Base-by-base conservation (phyloP, 2,329 filamentous ascomycete species). In the Chrysoporthe cubensis region DNA sequence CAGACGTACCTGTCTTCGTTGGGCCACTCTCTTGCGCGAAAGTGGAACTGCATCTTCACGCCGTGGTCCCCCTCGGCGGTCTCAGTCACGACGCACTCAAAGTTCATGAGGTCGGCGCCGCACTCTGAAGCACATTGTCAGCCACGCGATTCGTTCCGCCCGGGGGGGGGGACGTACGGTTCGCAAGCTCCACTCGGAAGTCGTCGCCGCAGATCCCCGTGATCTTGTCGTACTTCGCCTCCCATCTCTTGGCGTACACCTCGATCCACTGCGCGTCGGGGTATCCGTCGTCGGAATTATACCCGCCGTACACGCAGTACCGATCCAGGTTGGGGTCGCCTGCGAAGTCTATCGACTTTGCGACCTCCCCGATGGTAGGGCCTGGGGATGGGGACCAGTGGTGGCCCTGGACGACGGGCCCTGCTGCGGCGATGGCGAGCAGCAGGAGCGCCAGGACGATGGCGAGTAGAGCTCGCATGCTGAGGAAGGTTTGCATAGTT, bases 1-100 rank as follows among this genome's bases (percentile, higher is more conserved):
- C 11, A 14, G 8, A 14, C 50, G 50, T 16, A 54, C 50, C 32
- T 26, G 3, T 54, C 50, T 32, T 14, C 3, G 26, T 54, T 54
- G 9, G 50, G 50, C 50, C 50, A 54, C 9, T 32, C 21, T 16
- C 4, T 11, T 14, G 5, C 32, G 1, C 50, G 50, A 32, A 54
- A 54, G 50, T 54, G 26, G 50, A 54, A 54, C 8, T 7, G 50
- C 13, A 54, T 54, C 50, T 54, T 54, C 21, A 54, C 50, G 26
- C 50, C 50, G 21, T 32, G 50, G 50, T 54, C 50, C 4, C 50
- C 50, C 14, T 54, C 6, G 21, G 50, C 50, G 21, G 6, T 54
- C 14, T 54, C 50, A 13, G 50, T 54, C 21, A 6, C 50, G 26
- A 16, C 50, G 21, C 50, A 54, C 11, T 6, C 50, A 13, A 54